Conservation (phyloP, 805 yeast species). For the Yamadazyma philogaea region DNA sequence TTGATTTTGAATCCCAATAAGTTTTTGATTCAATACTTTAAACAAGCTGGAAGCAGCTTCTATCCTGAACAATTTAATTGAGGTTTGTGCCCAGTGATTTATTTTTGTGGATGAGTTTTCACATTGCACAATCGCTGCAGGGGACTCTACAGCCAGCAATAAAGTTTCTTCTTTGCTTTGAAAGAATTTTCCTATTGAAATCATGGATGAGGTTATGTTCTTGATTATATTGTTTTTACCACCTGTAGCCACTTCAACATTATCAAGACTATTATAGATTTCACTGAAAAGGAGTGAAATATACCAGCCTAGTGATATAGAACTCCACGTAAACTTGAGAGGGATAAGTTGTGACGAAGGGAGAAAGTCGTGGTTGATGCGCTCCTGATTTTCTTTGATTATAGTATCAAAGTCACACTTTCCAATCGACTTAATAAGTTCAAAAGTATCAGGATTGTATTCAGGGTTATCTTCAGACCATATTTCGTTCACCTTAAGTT, state of each 20-base stretch:
- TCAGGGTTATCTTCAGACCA: slow-evolving; percentile 22
- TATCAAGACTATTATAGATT: slow-evolving; percentile 37
- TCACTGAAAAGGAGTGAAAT: slow-evolving; percentile 60
- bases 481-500: slow-evolving; percentile 23
- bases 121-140: slow-evolving; percentile 19
- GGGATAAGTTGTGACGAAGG: slow-evolving; percentile 41
- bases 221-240: slow-evolving; percentile 34
- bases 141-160: slow-evolving; percentile 12
- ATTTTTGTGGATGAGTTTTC: slow-evolving; percentile 30
- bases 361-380: slow-evolving; percentile 42
- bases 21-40: slow-evolving; percentile 15
- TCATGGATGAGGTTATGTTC: slow-evolving; percentile 34
- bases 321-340: slow-evolving; percentile 61
- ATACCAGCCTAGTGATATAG: slow-evolving; percentile 72
- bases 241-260: slow-evolving; percentile 20
- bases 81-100: slow-evolving; percentile 54
- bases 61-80: slow-evolving; percentile 49
- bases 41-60: slow-evolving; percentile 19
- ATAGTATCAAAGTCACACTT: slow-evolving; percentile 27
- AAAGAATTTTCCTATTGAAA: slow-evolving; percentile 36
- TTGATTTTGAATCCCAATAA: slow-evolving; percentile 9
- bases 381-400: slow-evolving; percentile 19
- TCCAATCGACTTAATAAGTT: slow-evolving; percentile 42
- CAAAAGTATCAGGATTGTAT: slow-evolving; percentile 21
- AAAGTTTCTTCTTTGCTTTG: slow-evolving; percentile 9